Base-by-base conservation (phyloP, 2,329 filamentous ascomycete genomes). In the Fusarium nodosum region DNA sequence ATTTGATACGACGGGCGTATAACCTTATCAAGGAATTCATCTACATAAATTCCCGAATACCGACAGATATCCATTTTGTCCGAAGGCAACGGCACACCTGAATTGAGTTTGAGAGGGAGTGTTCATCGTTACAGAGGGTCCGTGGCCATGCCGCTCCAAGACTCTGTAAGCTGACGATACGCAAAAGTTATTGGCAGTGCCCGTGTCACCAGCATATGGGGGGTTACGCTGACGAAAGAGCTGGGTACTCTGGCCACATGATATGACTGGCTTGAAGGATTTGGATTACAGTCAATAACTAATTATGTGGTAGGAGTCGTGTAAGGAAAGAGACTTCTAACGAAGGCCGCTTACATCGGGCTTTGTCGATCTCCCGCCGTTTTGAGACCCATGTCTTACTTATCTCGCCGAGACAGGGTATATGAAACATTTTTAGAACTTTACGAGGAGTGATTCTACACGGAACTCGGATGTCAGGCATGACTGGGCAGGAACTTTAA, bases 21-120 rank as follows among this genome's bases (percentile, higher is more conserved):
- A 11, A 39, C 52, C 66, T 41, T 28, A 60, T 60, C 50, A 39
- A 60, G 56, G 26, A 69, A 68, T 28, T 54, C 39, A 59, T 54
- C 56, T 31, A 20, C 65, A 42, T 39, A 20, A 45, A 60, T 45
- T 31, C 65, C 65, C 65, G 65, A 68, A 68, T 20, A 18, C 65
- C 65, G 65, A 68, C 60, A 60, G 48, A 68, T 55, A 34, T 60
- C 64, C 65, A 51, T 48, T 13, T 46, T 7, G 30, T 38, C 53
- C 59, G 64, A 57, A 60, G 28, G 13, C 42, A 33, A 51, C 11
- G 20, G 12, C 22, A 28, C 38, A 53, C 7, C 22, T 22, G 10
- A 11, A 34, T 46, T 22, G 20, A 41, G 36, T 54, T 53, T 28
- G n/a, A 24, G 24, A 7, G 7, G 24, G 41, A 20, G 22, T 51